Base-by-base conservation (phyloP, 495 filamentous ascomycete genomes). In the Evernia prunastri region DNA sequence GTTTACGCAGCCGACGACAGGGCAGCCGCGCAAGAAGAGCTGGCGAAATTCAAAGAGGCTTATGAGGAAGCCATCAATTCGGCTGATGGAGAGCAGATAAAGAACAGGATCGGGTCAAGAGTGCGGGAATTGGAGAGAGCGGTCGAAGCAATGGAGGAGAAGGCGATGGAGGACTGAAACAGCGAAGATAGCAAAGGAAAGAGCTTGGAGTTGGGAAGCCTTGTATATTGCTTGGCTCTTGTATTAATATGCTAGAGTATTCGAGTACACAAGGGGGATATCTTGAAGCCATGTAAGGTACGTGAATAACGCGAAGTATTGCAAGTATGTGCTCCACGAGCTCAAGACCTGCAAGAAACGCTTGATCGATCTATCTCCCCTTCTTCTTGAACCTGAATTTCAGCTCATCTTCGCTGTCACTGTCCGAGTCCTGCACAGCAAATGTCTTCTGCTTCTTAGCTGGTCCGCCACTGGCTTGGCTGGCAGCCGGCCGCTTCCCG, bases 61-160 rank as follows among this genome's bases (percentile, higher is more conserved):
- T 85, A 76, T 67, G 71, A 75, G 40, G 59, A 60, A 25, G 77
- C 78, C 0, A 65, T 80, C 1, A 72, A 70, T 54, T 75, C 71
- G 9, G 70, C 65, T 39, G 67, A 78, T 27, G 79, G 72, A 33
- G 79, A 78, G 57, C 78, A 83, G 73, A 73, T 85, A n/a, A 72
- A 75, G 72, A 71, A 73, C 59, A 71, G 82, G 64, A 72, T 82
- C 31, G 80, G 82, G 10, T 68, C 74, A 58, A 70, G 81, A 66
- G 75, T 85, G 31, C 69, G 82, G 67, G 82, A 85, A 68, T 72
- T 85, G 72, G 81, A 85, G 63, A 71, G 71, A 67, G 82, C 78
- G 25, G 77, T 84, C 13, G 59, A 62, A 61, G 77, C 68, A 20
- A 74, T 85, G 75, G 80, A 83, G 69, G 75, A 80, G 72, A 64